Conservation (phyloP, 1,139 yeast genomes). For the Zygosaccharomyces sapae region DNA sequence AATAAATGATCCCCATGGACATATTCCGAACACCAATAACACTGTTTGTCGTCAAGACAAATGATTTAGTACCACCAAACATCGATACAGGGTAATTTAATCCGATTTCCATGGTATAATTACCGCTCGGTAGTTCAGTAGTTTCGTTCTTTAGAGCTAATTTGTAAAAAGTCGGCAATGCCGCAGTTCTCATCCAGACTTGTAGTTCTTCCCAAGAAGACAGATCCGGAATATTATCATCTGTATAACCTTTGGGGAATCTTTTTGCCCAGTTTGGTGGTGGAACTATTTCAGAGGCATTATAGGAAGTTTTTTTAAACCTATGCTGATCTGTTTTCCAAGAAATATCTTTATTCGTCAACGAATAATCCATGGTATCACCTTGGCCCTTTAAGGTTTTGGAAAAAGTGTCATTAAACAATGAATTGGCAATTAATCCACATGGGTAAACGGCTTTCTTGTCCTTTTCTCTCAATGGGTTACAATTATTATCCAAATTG, state of each 20-base stretch:
- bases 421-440: slow-evolving; percentile 90
- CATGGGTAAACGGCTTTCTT: slow-evolving; percentile 80
- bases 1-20: slow-evolving; percentile 84
- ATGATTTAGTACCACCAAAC: slow-evolving; percentile 75
- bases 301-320: slow-evolving; percentile 74
- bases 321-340: slow-evolving; percentile 80
- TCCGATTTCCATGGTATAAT: slow-evolving; percentile 68
- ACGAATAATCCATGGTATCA: slow-evolving; percentile 49
- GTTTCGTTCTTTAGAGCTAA: slow-evolving; percentile 76
- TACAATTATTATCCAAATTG: slow-evolving; percentile 55
- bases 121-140: slow-evolving; percentile 56
- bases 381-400: slow-evolving; percentile 28
- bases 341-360: slow-evolving; percentile 73
- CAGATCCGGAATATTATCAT: slow-evolving; percentile 77
- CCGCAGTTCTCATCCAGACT: slow-evolving; percentile 98
- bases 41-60: slow-evolving; percentile 78
- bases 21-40: slow-evolving; percentile 88
- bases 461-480: slow-evolving; percentile 59
- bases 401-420: slow-evolving; percentile 80
- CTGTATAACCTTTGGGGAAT: slow-evolving; percentile 89
- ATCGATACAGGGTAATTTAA: slow-evolving; percentile 84
- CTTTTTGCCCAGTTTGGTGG: slow-evolving; percentile 90
- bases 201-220: slow-evolving; percentile 78
- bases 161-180: slow-evolving; percentile 79
- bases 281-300: slow-evolving; percentile 71